A percentile compares a stretch with the other conserved stretches of the same genome.
Conservation (phyloP, 2,329 filamentous ascomycete species). For the Colletotrichum tropicicola region DNA sequence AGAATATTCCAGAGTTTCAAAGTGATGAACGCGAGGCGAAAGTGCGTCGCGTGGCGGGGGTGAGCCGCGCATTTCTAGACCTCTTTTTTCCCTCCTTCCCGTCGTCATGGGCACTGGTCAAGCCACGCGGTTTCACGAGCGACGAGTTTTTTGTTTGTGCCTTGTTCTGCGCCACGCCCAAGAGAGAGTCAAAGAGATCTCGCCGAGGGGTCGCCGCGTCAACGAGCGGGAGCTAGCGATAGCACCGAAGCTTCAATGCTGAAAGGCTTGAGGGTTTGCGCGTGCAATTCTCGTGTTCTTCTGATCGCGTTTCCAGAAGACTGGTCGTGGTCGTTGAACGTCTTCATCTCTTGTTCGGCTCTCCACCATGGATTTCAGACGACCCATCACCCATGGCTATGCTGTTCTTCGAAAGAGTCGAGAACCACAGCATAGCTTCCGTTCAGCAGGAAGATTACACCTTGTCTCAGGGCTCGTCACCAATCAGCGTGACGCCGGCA, state of each 20-base stretch:
- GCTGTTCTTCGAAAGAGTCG: too few species aligned
- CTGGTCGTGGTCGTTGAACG: neutral
- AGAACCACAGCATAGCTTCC: too few species aligned
- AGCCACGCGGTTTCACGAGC: conserved; percentile 17
- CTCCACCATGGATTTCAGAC: too few species aligned
- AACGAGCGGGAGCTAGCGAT: conserved; percentile 8
- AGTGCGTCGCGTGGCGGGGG: neutral
- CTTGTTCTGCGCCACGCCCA: neutral
- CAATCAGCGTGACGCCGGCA: too few species aligned
- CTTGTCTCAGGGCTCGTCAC: too few species aligned
- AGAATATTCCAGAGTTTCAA: neutral
- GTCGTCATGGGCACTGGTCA: neutral
- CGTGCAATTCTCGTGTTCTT: neutral
- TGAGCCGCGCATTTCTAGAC: neutral
- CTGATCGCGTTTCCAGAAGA: neutral
- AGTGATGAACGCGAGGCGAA: neutral
- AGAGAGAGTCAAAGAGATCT: conserved; percentile 4
- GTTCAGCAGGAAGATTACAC: too few species aligned
- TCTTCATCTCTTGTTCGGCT: neutral
- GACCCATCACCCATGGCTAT: too few species aligned
- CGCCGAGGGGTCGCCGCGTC: conserved; percentile 3
- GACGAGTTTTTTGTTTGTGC: neutral
- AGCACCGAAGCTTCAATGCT: neutral
- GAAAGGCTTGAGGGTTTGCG: neutral
- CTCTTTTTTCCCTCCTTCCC: neutral